phyloP scores from a whole-genome alignment of 2,329 filamentous ascomycete genomes.

The Colletotrichum tanaceti region DNA sequence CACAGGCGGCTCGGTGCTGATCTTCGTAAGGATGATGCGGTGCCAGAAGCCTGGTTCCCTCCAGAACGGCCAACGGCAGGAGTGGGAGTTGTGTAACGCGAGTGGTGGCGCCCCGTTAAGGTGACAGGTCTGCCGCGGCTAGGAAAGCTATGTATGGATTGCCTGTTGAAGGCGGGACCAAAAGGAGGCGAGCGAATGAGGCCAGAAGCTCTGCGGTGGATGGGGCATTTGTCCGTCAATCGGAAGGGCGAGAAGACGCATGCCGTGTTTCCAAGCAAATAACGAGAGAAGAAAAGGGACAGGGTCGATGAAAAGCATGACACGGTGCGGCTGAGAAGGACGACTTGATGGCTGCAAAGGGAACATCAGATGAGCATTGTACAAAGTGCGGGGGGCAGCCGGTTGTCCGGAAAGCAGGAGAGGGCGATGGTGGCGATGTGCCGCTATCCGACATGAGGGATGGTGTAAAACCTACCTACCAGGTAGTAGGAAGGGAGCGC shows the following conservation, averaged over 20 bases:
- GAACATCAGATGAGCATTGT: slow-evolving; percentile 2
- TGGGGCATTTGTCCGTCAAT: slow-evolving; percentile 32
- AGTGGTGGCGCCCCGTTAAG: background rate
- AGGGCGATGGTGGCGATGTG: slow-evolving; percentile 22
- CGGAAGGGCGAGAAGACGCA: background rate
- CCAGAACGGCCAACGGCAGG: background rate
- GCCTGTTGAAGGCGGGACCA: background rate
- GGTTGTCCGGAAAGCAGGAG: background rate
- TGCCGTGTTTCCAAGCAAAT: background rate
- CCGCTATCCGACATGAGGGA: slow-evolving; percentile 15
- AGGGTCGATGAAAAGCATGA: slow-evolving; percentile 13
- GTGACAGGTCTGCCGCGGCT: background rate
- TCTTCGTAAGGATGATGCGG: background rate
- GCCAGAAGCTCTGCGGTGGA: background rate
- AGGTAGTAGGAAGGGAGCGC: background rate
- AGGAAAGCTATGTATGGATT: slow-evolving; percentile 4
- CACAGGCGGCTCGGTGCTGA: slow-evolving; percentile 12
- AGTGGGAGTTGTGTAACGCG: background rate
- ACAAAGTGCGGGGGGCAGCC: slow-evolving; percentile 21
- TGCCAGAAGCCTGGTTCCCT: slow-evolving; percentile 10
- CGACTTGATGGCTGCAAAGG: background rate
- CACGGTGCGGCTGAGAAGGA: slow-evolving; percentile 25
- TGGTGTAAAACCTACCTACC: slow-evolving; percentile 1
- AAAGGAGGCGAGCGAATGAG: slow-evolving; percentile 1
- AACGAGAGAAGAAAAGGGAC: background rate